A percentile compares a stretch with the other conserved stretches of the same genome.
phyloP scores from a whole-genome alignment of 2,329 filamentous ascomycete genomes.

The Botrytis aclada region DNA sequence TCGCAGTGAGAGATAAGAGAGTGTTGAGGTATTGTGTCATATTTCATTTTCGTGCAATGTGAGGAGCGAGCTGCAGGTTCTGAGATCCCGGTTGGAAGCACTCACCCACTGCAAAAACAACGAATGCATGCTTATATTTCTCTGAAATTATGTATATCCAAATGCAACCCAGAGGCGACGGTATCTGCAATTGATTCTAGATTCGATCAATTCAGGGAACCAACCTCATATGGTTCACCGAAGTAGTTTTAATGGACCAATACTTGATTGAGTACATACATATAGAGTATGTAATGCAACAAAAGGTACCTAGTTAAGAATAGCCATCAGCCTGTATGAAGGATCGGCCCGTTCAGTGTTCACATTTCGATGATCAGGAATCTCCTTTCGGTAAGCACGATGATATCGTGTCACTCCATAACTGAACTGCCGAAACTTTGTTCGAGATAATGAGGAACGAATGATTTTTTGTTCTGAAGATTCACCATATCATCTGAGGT shows the following conservation, averaged over 20 bases:
- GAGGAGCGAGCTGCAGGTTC: background rate
- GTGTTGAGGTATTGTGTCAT: background rate
- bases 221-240: background rate
- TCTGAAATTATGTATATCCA: background rate
- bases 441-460: background rate
- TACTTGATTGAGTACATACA: background rate
- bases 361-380: background rate
- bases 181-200: background rate
- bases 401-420: background rate
- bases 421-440: conserved; percentile 5
- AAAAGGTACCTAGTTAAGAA: background rate
- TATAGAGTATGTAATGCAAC: background rate
- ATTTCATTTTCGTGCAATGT: background rate
- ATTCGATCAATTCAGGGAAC: background rate
- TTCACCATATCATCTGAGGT: background rate
- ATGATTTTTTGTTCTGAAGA: background rate
- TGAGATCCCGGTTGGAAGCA: background rate
- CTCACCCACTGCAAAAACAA: background rate
- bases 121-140: background rate
- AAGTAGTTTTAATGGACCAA: background rate
- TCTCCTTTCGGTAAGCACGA: background rate
- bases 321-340: background rate
- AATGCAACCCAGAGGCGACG: background rate
- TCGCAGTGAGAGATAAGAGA: background rate
- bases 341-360: conserved; percentile 8